Conservation (phyloP, 1,139 yeast genomes). For the Saccharomyces hybrid region DNA sequence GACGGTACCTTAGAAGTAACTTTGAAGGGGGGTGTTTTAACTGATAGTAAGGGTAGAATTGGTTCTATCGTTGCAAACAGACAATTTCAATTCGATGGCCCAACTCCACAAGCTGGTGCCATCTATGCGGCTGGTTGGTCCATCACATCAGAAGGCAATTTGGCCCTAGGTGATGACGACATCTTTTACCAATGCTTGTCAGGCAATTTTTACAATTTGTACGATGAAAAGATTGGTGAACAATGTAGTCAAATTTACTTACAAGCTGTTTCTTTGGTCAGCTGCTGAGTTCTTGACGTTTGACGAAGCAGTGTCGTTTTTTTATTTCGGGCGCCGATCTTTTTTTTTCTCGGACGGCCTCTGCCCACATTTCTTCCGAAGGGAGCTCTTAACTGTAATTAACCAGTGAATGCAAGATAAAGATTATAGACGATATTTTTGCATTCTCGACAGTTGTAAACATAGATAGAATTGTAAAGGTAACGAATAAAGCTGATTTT, state of each 20-base stretch:
- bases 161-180: conserved; percentile 61
- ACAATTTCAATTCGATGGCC: conserved; percentile 88
- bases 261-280: conserved; percentile 53
- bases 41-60: conserved; percentile 61
- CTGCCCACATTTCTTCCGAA: too few relatives aligned
- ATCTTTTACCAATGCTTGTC: conserved; percentile 75
- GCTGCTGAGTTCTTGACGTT: conserved; percentile 38
- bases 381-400: too few relatives aligned
- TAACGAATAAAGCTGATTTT: not conserved
- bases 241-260: conserved; percentile 64
- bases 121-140: conserved; percentile 85
- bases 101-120: conserved; percentile 87
- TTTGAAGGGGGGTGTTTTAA: conserved; percentile 48
- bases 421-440: not conserved
- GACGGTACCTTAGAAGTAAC: conserved; percentile 49
- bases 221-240: conserved; percentile 58
- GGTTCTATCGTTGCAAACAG: conserved; percentile 82
- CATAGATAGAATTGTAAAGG: too few relatives aligned
- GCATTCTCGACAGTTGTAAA: too few relatives aligned
- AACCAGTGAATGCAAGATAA: too few relatives aligned
- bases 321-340: too few relatives aligned
- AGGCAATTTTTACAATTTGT: conserved; percentile 78
- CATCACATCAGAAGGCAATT: conserved; percentile 53
- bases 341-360: too few relatives aligned
- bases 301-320: too few relatives aligned